A percentile compares a stretch with the other conserved stretches of the same genome.
Evolutionary conservation across 2,329 filamentous ascomycete species (phyloP).

Genomic region (Aspergillus sergii): DNA sequence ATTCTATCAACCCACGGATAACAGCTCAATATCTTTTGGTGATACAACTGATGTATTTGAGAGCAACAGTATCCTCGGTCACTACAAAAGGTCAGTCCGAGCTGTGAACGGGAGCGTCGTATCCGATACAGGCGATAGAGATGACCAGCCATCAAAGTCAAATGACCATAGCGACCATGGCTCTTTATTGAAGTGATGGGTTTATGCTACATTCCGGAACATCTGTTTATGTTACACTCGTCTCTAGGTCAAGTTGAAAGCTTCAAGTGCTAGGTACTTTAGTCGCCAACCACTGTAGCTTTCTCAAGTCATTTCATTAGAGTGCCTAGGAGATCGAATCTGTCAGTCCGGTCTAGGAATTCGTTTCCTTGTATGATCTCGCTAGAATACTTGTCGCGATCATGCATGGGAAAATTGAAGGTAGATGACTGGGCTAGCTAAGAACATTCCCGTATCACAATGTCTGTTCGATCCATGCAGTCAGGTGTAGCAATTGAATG

Average conservation of each 20-base stretch:
- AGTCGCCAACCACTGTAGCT: neutral
- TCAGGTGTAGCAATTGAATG: neutral
- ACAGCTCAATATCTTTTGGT: conserved; percentile 28
- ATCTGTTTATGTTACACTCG: too few species aligned
- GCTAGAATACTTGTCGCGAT: neutral
- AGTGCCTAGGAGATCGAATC: neutral
- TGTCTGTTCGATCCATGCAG: neutral
- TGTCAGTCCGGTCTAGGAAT: too few species aligned
- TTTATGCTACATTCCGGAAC: neutral
- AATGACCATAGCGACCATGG: neutral
- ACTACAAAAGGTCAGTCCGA: neutral
- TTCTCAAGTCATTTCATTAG: neutral
- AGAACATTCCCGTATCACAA: neutral
- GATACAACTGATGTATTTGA: conserved; percentile 33
- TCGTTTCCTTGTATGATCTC: too few species aligned
- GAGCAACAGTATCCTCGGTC: conserved; percentile 13
- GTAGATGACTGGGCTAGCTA: neutral
- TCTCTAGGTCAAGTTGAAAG: too few species aligned
- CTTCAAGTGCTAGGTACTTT: neutral
- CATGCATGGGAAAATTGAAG: neutral
- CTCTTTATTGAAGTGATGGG: neutral
- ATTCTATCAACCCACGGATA: conserved; percentile 24
- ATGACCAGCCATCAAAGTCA: neutral
- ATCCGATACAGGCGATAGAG: neutral
- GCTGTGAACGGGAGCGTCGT: neutral